Evolutionary conservation across 2,329 filamentous ascomycete species (phyloP).

Genomic region (Epichloe sp.): DNA sequence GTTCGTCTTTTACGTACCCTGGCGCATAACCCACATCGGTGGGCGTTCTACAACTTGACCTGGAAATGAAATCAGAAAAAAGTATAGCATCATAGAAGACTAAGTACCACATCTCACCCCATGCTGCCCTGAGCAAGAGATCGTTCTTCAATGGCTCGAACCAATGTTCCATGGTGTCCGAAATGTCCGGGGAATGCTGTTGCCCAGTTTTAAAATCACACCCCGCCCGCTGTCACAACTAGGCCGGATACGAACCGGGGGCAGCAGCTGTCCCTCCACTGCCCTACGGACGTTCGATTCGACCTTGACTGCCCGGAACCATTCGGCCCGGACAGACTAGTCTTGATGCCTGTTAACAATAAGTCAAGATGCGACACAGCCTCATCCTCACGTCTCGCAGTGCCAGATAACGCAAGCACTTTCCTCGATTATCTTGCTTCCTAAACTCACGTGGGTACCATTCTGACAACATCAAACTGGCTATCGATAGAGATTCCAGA

Average conservation of each 20-base stretch:
- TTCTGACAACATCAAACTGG: background rate
- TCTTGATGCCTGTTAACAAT: background rate
- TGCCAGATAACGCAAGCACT: too few species aligned
- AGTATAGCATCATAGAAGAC: background rate
- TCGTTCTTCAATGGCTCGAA: slow-evolving; percentile 90
- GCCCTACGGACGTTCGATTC: background rate
- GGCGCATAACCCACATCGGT: slow-evolving; percentile 98
- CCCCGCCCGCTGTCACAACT: background rate
- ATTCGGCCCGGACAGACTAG: slow-evolving; percentile 1
- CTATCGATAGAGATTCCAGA: background rate
- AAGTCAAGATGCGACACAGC: background rate
- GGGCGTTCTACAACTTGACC: slow-evolving; percentile 84
- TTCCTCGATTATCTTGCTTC: too few species aligned
- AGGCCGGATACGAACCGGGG: background rate
- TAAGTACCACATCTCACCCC: slow-evolving; percentile 44
- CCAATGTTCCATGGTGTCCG: slow-evolving; percentile 45
- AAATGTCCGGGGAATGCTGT: background rate
- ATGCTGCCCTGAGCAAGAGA: slow-evolving; percentile 75
- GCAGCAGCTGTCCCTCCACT: background rate
- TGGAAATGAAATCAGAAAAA: slow-evolving; percentile 22
- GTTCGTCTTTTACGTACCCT: slow-evolving; percentile 46
- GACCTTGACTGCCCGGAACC: background rate
- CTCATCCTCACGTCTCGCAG: too few species aligned
- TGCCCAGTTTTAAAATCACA: background rate
- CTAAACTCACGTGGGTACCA: background rate